Percentiles rank a stretch among this genome's conserved stretches.
Conservation (phyloP, 208 protist species). For the Wallacemonas collosoma region DNA sequence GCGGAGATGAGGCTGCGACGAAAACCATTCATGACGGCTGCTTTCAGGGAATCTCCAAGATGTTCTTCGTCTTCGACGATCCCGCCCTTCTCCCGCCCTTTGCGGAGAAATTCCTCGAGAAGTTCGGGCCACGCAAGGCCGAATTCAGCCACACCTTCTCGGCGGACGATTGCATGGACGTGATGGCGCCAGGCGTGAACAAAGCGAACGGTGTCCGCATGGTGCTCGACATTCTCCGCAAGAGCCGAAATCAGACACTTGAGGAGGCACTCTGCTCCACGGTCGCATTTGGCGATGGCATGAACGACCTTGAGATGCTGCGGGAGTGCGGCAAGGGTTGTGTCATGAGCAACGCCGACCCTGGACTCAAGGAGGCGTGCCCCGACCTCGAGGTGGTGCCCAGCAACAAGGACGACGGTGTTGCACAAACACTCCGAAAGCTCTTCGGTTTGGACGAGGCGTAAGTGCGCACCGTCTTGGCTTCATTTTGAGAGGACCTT, state of each 20-base stretch:
- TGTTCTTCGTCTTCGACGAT: conserved; percentile 44
- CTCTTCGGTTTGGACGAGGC: conserved; percentile 29
- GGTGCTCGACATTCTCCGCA: conserved; percentile 26
- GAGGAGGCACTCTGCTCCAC: conserved; percentile 23
- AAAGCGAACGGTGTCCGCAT: conserved; percentile 33
- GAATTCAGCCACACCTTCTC: conserved; percentile 40
- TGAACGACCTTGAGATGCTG: conserved; percentile 65
- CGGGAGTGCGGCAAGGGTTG: conserved; percentile 42
- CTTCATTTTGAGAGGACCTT: too few species aligned
- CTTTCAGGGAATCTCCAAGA: conserved; percentile 45
- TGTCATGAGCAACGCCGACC: conserved; percentile 54
- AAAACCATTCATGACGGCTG: conserved; percentile 21
- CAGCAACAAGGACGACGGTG: conserved; percentile 48
- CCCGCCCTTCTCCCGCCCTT: conserved; percentile 11
- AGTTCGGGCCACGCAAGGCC: conserved; percentile 6
- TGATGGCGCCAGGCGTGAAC: conserved; percentile 35
- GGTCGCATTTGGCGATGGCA: conserved; percentile 62
- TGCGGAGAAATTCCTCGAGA: conserved; percentile 23
- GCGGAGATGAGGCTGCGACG: conserved; percentile 1
- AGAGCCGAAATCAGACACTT: conserved; percentile 1
- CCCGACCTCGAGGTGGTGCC: conserved; percentile 46
- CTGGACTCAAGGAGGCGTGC: conserved; percentile 35
- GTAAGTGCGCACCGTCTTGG: neutral
- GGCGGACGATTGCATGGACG: conserved; percentile 36
- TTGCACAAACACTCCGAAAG: conserved; percentile 44